Evolutionary conservation across 2,329 filamentous ascomycete genomes (phyloP), one percentile per base, ranked within the genome.

Genomic region (Cladosporium sp.): DNA sequence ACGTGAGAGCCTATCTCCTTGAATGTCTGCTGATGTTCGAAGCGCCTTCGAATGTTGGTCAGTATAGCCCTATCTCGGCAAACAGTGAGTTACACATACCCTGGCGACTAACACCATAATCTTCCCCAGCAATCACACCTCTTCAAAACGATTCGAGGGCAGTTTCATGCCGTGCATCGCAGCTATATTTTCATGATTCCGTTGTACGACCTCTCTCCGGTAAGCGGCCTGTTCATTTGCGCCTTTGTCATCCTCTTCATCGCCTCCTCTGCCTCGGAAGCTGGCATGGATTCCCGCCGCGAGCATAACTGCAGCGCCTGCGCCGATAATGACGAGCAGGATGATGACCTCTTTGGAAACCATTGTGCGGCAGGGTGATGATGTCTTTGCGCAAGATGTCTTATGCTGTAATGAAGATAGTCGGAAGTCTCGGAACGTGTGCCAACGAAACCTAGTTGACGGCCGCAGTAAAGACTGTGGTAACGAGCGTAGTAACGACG

Each of bases 281-380:
- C 39, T 24, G 18, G 24, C 20, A 34, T 48, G 45, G 4, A 48
- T 41, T 40, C 37, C 45, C 45, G 37, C 40, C 7, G 45, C 45
- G 7, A 48, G 15, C 8, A 48, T 2, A 1, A 48, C 45, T 7
- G 37, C 32, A 13, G 18, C 37, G 22, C 37, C 45, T 6, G 45
- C 17, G 5, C 37, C 39, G 18, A 20, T 12, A 8, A 48, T 48
- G 27, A 48, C 45, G n/a, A 48, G 40, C 18, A 48, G 7, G 38
- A 48, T 41, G 37, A 48, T 34, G 17, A 17, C 37, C 17, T 48
- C 45, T 27, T 48, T 48, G 2, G 45, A 18, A 7, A 48, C n/a
- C n/a, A n/a, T n/a, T n/a, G n/a, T n/a, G n/a, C n/a, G n/a, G 18
- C 24, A n/a, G 9, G 22, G 22, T 27, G 5, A 27, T 27, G 4